Evolutionary conservation across 2,329 filamentous ascomycete species (phyloP).

Genomic region (Epichloe typhina): DNA sequence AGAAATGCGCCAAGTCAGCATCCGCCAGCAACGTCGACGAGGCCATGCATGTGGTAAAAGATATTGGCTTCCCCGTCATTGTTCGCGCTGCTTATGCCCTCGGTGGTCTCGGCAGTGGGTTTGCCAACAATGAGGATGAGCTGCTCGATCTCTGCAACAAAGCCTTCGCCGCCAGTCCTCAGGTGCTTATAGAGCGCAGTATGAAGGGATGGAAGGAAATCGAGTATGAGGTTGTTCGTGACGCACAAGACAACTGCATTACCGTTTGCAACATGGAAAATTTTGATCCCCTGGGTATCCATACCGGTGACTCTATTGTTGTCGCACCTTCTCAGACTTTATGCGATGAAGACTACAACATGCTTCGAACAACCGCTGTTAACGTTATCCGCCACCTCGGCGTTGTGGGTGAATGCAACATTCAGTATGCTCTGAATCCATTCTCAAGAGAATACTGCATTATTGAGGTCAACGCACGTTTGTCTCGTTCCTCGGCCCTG

Average conservation of each 20-base stretch:
- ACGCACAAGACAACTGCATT: constrained; percentile 94
- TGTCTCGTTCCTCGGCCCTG: constrained; percentile 88
- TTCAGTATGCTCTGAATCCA: constrained; percentile 94
- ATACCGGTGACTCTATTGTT: constrained; percentile 96
- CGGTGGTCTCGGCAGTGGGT: constrained; percentile 88
- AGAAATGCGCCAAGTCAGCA: constrained; percentile 95
- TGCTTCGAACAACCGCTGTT: constrained; percentile 92
- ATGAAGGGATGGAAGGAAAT: constrained; percentile 99
- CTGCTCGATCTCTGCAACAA: constrained; percentile 83
- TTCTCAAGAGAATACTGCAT: constrained; percentile 96
- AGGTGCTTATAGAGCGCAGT: constrained; percentile 91
- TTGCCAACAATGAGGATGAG: constrained; percentile 77
- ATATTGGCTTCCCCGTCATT: constrained; percentile 93
- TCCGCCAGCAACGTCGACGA: constrained; percentile 83
- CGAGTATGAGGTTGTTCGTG: constrained; percentile 95
- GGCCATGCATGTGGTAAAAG: constrained; percentile 74
- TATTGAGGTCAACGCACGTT: constrained; percentile 94
- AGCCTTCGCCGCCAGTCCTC: constrained; percentile 86
- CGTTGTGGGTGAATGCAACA: constrained; percentile 97
- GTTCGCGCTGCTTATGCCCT: constrained; percentile 92
- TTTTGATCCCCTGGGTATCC: constrained; percentile 94
- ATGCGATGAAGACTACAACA: constrained; percentile 97
- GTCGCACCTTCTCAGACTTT: constrained; percentile 94
- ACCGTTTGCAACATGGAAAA: constrained; percentile 99
- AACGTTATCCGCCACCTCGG: constrained; percentile 95